Percentiles rank a stretch among this genome's conserved stretches.
These are phyloP conservation scores for Geranomyces variabilis DNA, from an alignment of 192 early-diverging fungal species.

Conservation along the genomic window DNA sequence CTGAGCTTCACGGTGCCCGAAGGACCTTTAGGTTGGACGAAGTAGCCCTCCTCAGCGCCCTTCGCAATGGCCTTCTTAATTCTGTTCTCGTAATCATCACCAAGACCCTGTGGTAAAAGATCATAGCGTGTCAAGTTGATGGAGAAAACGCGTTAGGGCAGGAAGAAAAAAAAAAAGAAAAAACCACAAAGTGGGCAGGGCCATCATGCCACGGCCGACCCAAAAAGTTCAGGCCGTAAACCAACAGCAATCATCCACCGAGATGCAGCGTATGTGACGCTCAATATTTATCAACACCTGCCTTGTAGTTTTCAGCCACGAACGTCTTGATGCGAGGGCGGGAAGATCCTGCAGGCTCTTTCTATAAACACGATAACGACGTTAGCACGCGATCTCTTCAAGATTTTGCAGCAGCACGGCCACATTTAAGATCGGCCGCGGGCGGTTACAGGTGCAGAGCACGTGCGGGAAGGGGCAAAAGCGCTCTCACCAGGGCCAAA, in stretches of 20 bases:
- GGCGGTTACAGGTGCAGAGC: neutral
- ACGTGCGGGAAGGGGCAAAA: neutral
- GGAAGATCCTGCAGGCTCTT: slow-evolving; percentile 74
- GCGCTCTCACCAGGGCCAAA: slow-evolving; percentile 26
- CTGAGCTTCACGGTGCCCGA: slow-evolving; percentile 64
- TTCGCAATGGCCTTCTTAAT: slow-evolving; percentile 70
- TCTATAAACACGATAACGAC: slow-evolving; percentile 27
- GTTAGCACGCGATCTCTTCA: too few relatives aligned
- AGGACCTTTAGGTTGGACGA: slow-evolving; percentile 68
- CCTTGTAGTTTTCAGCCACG: slow-evolving; percentile 71
- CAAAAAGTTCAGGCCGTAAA: too few relatives aligned
- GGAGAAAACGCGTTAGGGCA: neutral
- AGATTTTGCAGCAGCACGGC: too few relatives aligned
- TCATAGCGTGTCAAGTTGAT: neutral
- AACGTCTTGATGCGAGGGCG: slow-evolving; percentile 81
- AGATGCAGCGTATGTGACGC: too few relatives aligned
- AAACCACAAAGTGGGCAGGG: neutral
- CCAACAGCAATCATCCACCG: too few relatives aligned
- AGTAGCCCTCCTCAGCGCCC: slow-evolving; percentile 64
- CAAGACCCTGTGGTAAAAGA: slow-evolving; percentile 25
- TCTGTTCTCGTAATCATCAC: slow-evolving; percentile 54
- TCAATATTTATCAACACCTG: too few relatives aligned
- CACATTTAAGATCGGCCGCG: neutral
- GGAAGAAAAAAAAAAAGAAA: neutral
- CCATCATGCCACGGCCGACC: neutral